Evolutionary conservation across 805 yeast species (phyloP).

Genomic region (Metschnikowia shivogae): DNA sequence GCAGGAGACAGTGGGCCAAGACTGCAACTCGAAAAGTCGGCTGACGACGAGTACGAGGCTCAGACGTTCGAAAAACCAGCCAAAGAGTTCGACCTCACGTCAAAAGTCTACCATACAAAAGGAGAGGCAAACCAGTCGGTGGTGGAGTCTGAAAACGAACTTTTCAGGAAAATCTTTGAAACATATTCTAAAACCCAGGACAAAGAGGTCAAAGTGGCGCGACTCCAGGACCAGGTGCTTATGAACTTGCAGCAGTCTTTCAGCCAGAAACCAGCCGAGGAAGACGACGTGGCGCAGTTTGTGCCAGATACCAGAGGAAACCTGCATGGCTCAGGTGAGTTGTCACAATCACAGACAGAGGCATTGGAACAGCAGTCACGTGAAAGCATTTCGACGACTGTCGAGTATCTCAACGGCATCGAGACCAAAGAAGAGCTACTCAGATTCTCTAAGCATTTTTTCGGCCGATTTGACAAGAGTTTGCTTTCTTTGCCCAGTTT

Average conservation of each 20-base stretch:
- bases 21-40: background rate
- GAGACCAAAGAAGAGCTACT: constrained; percentile 14
- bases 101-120: background rate
- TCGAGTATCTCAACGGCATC: constrained; percentile 19
- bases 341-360: background rate
- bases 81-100: background rate
- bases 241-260: constrained; percentile 15
- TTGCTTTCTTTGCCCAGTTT: constrained; percentile 9
- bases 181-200: constrained; percentile 12
- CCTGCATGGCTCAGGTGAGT: background rate
- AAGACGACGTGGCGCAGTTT: background rate
- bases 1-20: background rate
- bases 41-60: background rate
- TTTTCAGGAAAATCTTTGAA: constrained; percentile 16
- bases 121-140: constrained; percentile 1
- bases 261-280: background rate
- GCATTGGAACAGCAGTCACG: background rate
- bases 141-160: constrained; percentile 13
- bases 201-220: constrained; percentile 1
- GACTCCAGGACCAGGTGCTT: constrained; percentile 12
- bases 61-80: background rate
- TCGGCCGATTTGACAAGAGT: constrained; percentile 11
- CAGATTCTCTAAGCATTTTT: constrained; percentile 16
- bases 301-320: background rate
- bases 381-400: constrained; percentile 16